Percentiles rank a stretch among this genome's conserved stretches.
Conservation (phyloP, 2,329 filamentous ascomycete genomes). For the Canariomyces notabilis region DNA sequence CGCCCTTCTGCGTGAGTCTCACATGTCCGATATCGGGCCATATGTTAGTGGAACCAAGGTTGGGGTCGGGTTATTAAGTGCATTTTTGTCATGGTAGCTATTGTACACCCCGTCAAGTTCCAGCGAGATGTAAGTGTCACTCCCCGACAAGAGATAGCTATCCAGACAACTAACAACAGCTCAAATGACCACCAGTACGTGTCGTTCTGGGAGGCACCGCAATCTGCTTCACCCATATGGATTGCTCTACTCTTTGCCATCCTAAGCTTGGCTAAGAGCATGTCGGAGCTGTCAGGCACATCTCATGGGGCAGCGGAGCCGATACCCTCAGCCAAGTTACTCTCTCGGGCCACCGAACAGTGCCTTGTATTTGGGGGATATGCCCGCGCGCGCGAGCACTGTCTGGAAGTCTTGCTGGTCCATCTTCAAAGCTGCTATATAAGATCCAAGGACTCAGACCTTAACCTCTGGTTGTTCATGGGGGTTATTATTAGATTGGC, state of each 20-base stretch:
- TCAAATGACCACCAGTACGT: too few species aligned
- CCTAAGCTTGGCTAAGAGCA: constrained; percentile 27
- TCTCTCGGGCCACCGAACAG: constrained; percentile 22
- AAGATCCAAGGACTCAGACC: neutral
- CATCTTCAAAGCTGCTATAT: constrained; percentile 29
- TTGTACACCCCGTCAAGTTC: constrained; percentile 3
- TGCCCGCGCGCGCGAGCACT: constrained; percentile 33
- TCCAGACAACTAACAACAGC: constrained; percentile 14
- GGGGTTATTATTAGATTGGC: constrained; percentile 36
- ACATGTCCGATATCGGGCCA: neutral
- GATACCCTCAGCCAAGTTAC: neutral
- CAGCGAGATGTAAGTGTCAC: too few species aligned
- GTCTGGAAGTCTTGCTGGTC: constrained; percentile 35
- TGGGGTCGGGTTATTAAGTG: neutral
- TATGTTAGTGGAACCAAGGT: too few species aligned
- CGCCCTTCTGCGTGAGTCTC: constrained; percentile 20
- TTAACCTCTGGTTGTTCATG: constrained; percentile 36
- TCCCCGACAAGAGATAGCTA: constrained; percentile 14
- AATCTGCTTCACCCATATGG: constrained; percentile 33
- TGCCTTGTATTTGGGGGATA: constrained; percentile 28
- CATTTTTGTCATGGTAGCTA: neutral
- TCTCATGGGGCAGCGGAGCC: too few species aligned
- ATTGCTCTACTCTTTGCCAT: constrained; percentile 35
- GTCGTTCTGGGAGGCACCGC: constrained; percentile 33
- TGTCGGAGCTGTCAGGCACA: too few species aligned